Evolutionary conservation across 1,284 basidiomycete species (phyloP), one percentile per base, ranked within the genome.

Genomic region (Cutaneotrichosporon cyanovorans): DNA sequence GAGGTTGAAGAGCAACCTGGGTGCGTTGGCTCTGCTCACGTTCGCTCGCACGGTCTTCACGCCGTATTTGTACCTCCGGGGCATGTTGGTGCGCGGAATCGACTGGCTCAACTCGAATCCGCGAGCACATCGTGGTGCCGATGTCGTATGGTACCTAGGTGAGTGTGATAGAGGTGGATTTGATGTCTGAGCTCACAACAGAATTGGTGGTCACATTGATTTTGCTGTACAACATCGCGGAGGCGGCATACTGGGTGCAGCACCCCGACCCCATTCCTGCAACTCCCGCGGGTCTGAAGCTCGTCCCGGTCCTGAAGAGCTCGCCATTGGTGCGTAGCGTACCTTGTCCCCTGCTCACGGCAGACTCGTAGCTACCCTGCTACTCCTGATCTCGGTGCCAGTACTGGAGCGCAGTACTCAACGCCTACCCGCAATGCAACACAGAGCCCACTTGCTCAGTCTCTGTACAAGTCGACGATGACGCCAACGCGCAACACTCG

Each of bases 1-100:
- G 14, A 53, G 65, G 6, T 58, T 69, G 15, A 66, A 66, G 50
- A 50, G 57, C 40, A 69, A 66, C 51, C 36, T 63, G 23, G 65
- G 62, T 45, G 47, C 51, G 7, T 46, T 69, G 22, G 51, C 57
- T 6, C 49, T 69, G n/a, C 28, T 50, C 40, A 20, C 46, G 32
- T 49, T 66, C 42, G 32, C 40, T 4, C 50, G 54, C 10, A 48
- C 46, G 2, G n/a, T 60, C 16, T 66, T 68, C 46, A 56, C 64
- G 25, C 64, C 65, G 2, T 69, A 63, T 44, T 46, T 55, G 22
- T 39, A 58, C 6, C 18, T 67, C 20, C 40, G 59, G n/a, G 40
- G 53, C 1, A 45, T 53, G 2, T 9, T 60, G 0, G 46, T 64
- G n/a, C 47, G 43, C 40, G 25, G 55, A n/a, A 23, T 44, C 16